Conservation (phyloP, 306 rosid species). For the Sicyos edulis region DNA sequence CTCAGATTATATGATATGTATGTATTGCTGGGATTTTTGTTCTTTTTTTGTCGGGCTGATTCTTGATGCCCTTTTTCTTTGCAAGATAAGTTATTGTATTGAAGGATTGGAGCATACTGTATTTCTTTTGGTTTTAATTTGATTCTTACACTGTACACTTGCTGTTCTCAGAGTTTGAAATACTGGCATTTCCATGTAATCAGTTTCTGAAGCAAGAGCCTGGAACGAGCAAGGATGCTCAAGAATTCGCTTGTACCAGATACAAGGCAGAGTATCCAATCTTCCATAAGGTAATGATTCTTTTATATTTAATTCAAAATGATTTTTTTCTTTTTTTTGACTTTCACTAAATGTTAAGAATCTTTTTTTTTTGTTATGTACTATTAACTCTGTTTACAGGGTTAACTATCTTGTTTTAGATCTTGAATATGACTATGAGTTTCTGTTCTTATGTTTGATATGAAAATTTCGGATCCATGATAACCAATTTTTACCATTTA, state of each 20-base stretch:
- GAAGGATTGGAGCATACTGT: not conserved
- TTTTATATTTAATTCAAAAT: not conserved
- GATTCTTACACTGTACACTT: not conserved
- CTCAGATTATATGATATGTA: not conserved
- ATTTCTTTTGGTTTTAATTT: not conserved
- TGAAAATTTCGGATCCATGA: too few species aligned
- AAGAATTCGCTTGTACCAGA: conserved; percentile 71
- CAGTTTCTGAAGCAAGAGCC: conserved; percentile 90
- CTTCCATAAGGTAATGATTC: conserved; percentile 59
- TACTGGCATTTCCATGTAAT: conserved; percentile 96
- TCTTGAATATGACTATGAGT: not conserved
- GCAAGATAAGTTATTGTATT: not conserved
- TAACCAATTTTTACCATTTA: too few species aligned
- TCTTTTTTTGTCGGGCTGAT: not conserved
- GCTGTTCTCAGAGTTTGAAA: conserved; percentile 57
- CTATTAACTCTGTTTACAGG: not conserved
- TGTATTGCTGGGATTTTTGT: not conserved
- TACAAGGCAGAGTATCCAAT: conserved; percentile 87
- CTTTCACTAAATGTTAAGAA: not conserved
- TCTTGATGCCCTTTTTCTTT: not conserved
- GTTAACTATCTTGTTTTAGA: not conserved
- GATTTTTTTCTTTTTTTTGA: not conserved
- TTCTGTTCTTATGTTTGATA: not conserved
- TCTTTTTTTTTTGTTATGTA: conserved; percentile 1
- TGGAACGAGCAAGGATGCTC: conserved; percentile 61